Conservation (phyloP, 164 flowering plant genomes). For the Tinospora cordifolia region DNA sequence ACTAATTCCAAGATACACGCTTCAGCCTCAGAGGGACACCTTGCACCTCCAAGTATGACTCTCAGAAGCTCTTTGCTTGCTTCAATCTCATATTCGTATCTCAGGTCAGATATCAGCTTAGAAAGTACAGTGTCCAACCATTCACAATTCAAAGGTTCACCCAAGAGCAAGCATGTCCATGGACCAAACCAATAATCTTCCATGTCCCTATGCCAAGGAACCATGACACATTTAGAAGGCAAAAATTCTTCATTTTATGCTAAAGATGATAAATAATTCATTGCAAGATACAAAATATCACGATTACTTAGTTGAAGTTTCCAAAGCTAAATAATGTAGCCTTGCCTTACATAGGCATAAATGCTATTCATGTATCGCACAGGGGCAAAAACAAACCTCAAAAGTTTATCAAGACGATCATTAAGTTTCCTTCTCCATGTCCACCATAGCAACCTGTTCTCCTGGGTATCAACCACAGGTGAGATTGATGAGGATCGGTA, state of each 20-base stretch:
- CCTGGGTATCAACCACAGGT: conserved; percentile 40
- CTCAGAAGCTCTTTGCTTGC: conserved; percentile 43
- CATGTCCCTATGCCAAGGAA: conserved; percentile 38
- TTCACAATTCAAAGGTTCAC: conserved; percentile 37
- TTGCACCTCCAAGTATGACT: conserved; percentile 41
- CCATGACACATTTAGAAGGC: neutral
- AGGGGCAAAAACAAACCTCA: conserved; percentile 30
- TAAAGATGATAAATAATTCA: neutral
- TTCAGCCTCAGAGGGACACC: conserved; percentile 26
- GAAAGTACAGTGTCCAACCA: conserved; percentile 27
- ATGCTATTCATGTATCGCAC: neutral
- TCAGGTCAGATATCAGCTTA: conserved; percentile 41
- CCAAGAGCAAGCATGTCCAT: conserved; percentile 69
- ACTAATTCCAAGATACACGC: conserved; percentile 34
- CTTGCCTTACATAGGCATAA: neutral
- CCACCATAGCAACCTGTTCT: conserved; percentile 70
- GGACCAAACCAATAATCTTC: conserved; percentile 89
- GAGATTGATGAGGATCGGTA: conserved; percentile 45
- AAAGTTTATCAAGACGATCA: conserved; percentile 46
- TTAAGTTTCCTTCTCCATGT: conserved; percentile 61
- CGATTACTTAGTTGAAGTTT: neutral
- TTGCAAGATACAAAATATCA: no score
- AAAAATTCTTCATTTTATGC: neutral
- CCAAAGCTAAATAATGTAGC: neutral
- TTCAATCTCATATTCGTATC: conserved; percentile 37